These are phyloP conservation scores for Pyricularia pennisetigena DNA, from an alignment of 2,329 filamentous ascomycete genomes.

Conservation along the genomic window DNA sequence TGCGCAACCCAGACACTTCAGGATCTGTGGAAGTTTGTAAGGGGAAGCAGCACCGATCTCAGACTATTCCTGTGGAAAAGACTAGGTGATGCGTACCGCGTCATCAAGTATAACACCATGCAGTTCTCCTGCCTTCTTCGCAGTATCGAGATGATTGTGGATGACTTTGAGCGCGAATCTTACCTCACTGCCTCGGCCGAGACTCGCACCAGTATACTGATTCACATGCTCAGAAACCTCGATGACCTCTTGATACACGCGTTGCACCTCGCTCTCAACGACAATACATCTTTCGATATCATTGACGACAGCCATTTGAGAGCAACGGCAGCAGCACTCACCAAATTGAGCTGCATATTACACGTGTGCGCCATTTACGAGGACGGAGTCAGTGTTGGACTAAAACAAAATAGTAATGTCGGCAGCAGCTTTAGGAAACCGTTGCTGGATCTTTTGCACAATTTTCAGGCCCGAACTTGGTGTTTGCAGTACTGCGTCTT, in stretches of 20 bases:
- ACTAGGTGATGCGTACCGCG: slow-evolving; percentile 79
- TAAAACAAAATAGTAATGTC: slow-evolving; percentile 31
- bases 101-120: slow-evolving; percentile 78
- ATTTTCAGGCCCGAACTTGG: slow-evolving; percentile 84
- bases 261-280: slow-evolving; percentile 58
- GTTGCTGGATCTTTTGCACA: slow-evolving; percentile 58
- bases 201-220: slow-evolving; percentile 55
- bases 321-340: slow-evolving; percentile 61
- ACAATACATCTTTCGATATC: slow-evolving; percentile 67
- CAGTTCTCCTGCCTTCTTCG: slow-evolving; percentile 79
- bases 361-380: slow-evolving; percentile 76
- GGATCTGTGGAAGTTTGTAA: slow-evolving; percentile 79
- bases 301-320: slow-evolving; percentile 71
- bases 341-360: slow-evolving; percentile 62
- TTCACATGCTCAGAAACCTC: slow-evolving; percentile 69
- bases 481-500: slow-evolving; percentile 75
- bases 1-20: slow-evolving; percentile 48
- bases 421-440: not conserved
- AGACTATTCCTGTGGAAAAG: slow-evolving; percentile 84
- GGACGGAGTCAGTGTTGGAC: slow-evolving; percentile 74
- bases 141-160: slow-evolving; percentile 74
- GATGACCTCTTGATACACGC: slow-evolving; percentile 67
- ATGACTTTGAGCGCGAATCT: slow-evolving; percentile 51
- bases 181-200: slow-evolving; percentile 48
- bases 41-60: slow-evolving; percentile 71